phyloP scores from a whole-genome alignment of 1,284 basidiomycete species.

The Naganishia albida region DNA sequence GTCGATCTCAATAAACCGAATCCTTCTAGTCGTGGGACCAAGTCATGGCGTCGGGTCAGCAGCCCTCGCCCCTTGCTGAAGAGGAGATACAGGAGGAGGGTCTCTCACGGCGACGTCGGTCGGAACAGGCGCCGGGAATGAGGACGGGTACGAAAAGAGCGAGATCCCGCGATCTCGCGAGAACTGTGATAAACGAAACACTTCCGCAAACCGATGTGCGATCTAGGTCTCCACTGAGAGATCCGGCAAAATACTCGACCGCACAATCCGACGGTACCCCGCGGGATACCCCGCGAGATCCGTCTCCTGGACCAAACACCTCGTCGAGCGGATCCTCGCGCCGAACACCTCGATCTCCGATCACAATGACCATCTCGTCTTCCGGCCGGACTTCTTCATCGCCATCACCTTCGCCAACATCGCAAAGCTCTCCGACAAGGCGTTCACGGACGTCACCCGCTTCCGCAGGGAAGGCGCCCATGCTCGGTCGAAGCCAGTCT shows the following conservation, averaged over 20 bases:
- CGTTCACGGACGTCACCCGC: neutral
- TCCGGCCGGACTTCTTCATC: neutral
- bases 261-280: neutral
- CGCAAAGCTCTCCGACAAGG: constrained; percentile 3
- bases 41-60: constrained; percentile 6
- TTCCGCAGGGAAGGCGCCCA: neutral
- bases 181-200: neutral
- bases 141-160: neutral
- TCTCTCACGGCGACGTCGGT: no score
- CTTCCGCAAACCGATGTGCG: neutral
- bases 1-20: neutral
- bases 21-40: neutral
- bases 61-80: constrained; percentile 10
- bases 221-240: neutral
- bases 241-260: neutral
- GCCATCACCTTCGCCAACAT: neutral
- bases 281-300: neutral
- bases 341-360: constrained; percentile 5
- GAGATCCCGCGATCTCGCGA: neutral
- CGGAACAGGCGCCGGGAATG: neutral
- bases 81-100: neutral
- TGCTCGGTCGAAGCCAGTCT: constrained; percentile 23
- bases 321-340: neutral
- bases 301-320: neutral
- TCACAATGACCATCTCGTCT: neutral